Conservation (phyloP, 768 basidiomycete species). For the Lentinula boryana region DNA sequence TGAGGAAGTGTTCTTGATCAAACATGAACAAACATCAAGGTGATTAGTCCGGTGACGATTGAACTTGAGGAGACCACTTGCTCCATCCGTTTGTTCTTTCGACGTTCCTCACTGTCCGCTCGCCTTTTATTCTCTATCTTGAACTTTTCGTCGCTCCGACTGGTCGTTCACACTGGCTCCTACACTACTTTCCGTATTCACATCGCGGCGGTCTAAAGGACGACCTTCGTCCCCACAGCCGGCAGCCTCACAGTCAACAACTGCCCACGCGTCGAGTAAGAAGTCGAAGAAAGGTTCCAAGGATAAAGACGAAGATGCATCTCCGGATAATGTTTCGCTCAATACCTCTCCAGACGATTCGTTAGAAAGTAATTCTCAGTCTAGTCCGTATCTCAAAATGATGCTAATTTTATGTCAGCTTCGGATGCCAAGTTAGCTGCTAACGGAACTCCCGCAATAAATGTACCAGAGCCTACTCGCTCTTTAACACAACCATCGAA, state of each 20-base stretch:
- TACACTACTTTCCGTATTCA: conserved; percentile 70
- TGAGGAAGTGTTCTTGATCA: conserved; percentile 9
- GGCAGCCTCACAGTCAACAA: conserved; percentile 44
- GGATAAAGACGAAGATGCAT: conserved; percentile 58
- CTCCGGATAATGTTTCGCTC: conserved; percentile 28
- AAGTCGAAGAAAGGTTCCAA: conserved; percentile 67
- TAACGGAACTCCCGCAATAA: conserved; percentile 41
- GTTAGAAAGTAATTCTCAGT: conserved; percentile 31
- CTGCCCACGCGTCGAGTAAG: conserved; percentile 85
- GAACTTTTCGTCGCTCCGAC: background rate
- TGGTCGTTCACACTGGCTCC: conserved; percentile 64
- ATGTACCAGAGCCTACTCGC: conserved; percentile 35
- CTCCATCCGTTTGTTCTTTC: background rate
- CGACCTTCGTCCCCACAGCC: conserved; percentile 70
- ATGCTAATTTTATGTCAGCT: conserved; percentile 27
- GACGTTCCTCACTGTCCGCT: background rate
- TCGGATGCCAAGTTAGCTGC: conserved; percentile 31
- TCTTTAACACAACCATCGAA: conserved; percentile 1
- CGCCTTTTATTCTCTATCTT: conserved; percentile 10
- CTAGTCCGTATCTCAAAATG: conserved; percentile 36
- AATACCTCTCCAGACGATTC: conserved; percentile 37
- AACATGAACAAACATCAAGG: conserved; percentile 30
- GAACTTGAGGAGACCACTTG: conserved; percentile 1
- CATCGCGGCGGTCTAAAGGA: conserved; percentile 65
- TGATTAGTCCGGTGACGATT: background rate